Percentiles rank a stretch among this genome's conserved stretches.
Conservation (phyloP, 1,284 basidiomycete species). For the Irpex sp. region DNA sequence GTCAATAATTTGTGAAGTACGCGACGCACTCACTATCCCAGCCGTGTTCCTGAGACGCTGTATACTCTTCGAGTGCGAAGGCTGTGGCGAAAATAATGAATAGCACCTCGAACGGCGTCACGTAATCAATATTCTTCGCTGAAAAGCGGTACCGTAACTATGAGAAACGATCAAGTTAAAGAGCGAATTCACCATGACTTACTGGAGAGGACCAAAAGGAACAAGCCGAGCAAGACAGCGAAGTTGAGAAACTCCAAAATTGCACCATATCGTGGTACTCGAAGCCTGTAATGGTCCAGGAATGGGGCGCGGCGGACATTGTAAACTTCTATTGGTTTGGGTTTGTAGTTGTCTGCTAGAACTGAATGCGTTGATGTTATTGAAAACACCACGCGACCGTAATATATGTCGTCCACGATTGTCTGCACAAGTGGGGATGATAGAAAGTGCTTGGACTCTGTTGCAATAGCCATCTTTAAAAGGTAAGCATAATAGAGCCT, state of each 20-base stretch:
- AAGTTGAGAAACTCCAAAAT: slow-evolving; percentile 81
- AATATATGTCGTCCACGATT: slow-evolving; percentile 80
- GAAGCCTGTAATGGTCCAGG: slow-evolving; percentile 82
- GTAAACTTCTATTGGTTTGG: slow-evolving; percentile 71
- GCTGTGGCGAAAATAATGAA: slow-evolving; percentile 77
- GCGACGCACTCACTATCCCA: slow-evolving; percentile 65
- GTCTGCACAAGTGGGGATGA: slow-evolving; percentile 79
- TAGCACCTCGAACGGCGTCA: slow-evolving; percentile 62
- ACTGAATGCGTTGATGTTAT: slow-evolving; percentile 67
- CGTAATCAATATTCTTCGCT: slow-evolving; percentile 53
- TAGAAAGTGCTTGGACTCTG: slow-evolving; percentile 75
- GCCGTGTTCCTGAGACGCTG: slow-evolving; percentile 77
- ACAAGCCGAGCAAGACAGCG: slow-evolving; percentile 60
- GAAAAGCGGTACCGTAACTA: neutral
- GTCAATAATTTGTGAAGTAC: too few species aligned
- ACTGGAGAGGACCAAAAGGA: slow-evolving; percentile 75
- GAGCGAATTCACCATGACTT: slow-evolving; percentile 20
- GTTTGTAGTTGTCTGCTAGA: slow-evolving; percentile 85
- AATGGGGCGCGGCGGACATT: slow-evolving; percentile 71
- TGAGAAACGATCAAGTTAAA: neutral
- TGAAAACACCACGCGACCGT: slow-evolving; percentile 68
- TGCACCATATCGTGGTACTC: slow-evolving; percentile 79
- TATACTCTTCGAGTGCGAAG: slow-evolving; percentile 80
- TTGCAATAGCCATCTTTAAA: slow-evolving; percentile 79
- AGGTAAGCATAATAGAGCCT: neutral